Evolutionary conservation across 192 early-diverging fungal genomes (phyloP).

Genomic region (Mortierella hygrophila): DNA sequence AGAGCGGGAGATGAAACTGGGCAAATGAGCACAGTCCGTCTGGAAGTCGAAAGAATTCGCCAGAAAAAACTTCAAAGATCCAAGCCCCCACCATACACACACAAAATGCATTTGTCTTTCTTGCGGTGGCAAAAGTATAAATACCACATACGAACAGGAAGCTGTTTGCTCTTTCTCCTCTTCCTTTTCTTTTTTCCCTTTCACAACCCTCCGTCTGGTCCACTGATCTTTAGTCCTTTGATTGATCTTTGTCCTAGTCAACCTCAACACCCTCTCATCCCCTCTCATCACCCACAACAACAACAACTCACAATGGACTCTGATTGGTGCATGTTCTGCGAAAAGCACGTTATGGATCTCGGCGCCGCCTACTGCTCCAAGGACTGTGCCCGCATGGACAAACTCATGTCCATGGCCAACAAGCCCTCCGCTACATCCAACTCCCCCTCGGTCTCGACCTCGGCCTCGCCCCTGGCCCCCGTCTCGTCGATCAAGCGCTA

Average conservation of each 20-base stretch:
- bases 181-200: conserved; percentile 36
- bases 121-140: conserved; percentile 1
- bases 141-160: neutral
- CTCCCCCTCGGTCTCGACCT: conserved; percentile 6
- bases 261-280: neutral
- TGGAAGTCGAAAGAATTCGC: neutral
- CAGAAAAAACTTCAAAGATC: neutral
- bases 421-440: conserved; percentile 14
- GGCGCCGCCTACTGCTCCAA: conserved; percentile 55
- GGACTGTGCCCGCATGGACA: conserved; percentile 53
- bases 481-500: conserved; percentile 35
- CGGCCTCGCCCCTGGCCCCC: conserved; percentile 6
- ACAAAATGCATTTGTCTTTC: neutral
- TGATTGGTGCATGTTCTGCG: conserved; percentile 58
- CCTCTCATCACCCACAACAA: neutral
- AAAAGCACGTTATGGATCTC: conserved; percentile 56
- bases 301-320: conserved; percentile 42
- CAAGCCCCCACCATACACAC: neutral
- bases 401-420: conserved; percentile 42
- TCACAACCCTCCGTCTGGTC: conserved; percentile 9
- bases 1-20: neutral
- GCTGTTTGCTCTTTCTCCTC: conserved; percentile 51
- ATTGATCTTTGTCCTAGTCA: conserved; percentile 45
- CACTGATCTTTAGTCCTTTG: conserved; percentile 48
- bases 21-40: conserved; percentile 3